Percentiles rank a stretch among this genome's conserved stretches.
Evolutionary conservation across 352 stramenopile species (phyloP).

Genomic region (Phytophthora macrochlamydospora): DNA sequence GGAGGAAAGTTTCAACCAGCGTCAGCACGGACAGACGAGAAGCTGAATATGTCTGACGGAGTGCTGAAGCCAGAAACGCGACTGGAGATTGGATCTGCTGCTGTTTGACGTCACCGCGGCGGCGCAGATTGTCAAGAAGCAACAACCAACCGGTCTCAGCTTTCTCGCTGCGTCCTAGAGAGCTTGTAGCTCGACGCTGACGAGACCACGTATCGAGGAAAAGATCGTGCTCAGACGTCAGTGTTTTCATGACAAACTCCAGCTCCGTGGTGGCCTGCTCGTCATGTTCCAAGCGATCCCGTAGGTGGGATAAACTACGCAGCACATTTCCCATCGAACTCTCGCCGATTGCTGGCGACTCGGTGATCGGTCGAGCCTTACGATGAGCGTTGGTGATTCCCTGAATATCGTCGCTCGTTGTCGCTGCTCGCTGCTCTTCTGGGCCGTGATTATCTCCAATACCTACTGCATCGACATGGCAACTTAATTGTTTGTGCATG

Average conservation of each 20-base stretch:
- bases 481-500: conserved; percentile 73
- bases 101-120: conserved; percentile 13
- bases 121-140: conserved; percentile 53
- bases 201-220: conserved; percentile 47
- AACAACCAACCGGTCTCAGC: conserved; percentile 49
- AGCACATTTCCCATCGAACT: conserved; percentile 81
- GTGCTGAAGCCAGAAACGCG: conserved; percentile 23
- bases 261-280: conserved; percentile 48
- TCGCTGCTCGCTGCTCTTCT: conserved; percentile 10
- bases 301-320: conserved; percentile 55
- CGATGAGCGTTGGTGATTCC: not conserved
- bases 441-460: conserved; percentile 32
- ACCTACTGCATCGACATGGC: conserved; percentile 59
- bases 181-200: conserved; percentile 23
- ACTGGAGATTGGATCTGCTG: conserved; percentile 21
- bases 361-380: not conserved
- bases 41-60: conserved; percentile 56
- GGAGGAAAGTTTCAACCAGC: conserved; percentile 54
- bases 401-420: not conserved
- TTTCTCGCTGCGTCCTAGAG: conserved; percentile 22
- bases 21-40: conserved; percentile 58
- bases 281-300: conserved; percentile 44
- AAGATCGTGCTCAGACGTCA: conserved; percentile 69
- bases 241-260: conserved; percentile 72
- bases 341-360: conserved; percentile 50